Evolutionary conservation across 2,329 filamentous ascomycete species (phyloP), one percentile per base, ranked within the genome.

Genomic region (Gyromitra esculenta): DNA sequence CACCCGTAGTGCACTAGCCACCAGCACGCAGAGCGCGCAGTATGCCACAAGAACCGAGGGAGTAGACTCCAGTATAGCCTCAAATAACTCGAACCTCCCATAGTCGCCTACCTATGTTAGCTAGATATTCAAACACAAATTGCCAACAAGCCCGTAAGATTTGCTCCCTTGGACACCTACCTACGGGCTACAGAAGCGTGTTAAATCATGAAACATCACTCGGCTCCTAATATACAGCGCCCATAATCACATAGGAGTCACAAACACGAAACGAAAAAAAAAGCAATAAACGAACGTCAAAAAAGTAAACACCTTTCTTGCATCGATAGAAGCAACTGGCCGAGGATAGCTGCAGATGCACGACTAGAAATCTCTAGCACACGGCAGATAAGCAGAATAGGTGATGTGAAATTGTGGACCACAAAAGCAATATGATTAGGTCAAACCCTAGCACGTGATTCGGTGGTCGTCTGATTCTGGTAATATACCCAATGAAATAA

Each of bases 131-230:
- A 31, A 31, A 4, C 25, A 31, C 4, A 31, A 31, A 52, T n/a
- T 18, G 56, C 56, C 11, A 39, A 37, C 56, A 37, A 39, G 6
- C 56, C 25, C 50, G 5, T 18, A 52, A 3, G 2, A 18, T n/a
- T 11, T 18, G 5, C 15, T 52, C 8, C n/a, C 50, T 18, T 8
- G n/a, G 6, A 21, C 18, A 21, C 43, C 18, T 15, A 8, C 35
- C 31, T 21, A n/a, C 4, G 18, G 13, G 59, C 9, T 63, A 43
- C 31, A 6, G 4, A 31, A 21, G 18, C 48, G 48, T 48, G n/a
- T 2, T 50, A 8, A 35, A 62, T 73, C 70, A 73, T 60, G 18
- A 67, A 37, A 15, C 35, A 54, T 73, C 70, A 73, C 70, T 73
- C 70, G 70, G 13, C 35, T 9, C 3, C 0, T 50, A 13, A 43